Conservation (phyloP, 108 stramenopile genomes). For the Thalassiosira profunda region DNA sequence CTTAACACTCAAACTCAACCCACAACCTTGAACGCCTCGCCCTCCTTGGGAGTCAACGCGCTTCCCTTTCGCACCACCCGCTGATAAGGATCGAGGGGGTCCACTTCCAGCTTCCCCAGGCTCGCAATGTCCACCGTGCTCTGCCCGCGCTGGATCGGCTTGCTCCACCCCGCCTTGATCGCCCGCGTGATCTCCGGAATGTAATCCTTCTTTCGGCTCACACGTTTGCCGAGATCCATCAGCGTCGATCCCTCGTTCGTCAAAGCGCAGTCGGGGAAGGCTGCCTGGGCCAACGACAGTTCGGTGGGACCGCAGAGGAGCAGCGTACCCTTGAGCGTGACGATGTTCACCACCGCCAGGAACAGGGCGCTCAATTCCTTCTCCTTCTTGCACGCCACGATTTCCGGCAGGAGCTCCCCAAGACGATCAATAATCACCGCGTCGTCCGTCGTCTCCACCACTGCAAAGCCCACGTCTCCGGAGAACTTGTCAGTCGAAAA, state of each 20-base stretch:
- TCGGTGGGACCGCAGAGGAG: slow-evolving; percentile 63
- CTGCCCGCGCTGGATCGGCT: slow-evolving; percentile 23
- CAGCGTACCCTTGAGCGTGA: slow-evolving; percentile 49
- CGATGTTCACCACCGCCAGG: slow-evolving; percentile 70
- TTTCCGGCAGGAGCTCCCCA: slow-evolving; percentile 58
- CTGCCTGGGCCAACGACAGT: slow-evolving; percentile 44
- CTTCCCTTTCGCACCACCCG: slow-evolving; percentile 30
- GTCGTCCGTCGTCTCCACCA: slow-evolving; percentile 84
- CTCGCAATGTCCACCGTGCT: slow-evolving; percentile 26
- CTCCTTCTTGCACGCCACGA: slow-evolving; percentile 68
- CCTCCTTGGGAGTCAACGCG: neutral
- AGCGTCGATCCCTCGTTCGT: slow-evolving; percentile 33
- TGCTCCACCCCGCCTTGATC: slow-evolving; percentile 60
- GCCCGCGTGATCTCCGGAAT: slow-evolving; percentile 52
- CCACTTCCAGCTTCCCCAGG: slow-evolving; percentile 49
- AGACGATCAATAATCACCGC: slow-evolving; percentile 56
- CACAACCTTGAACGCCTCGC: neutral
- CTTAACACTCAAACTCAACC: too few species aligned
- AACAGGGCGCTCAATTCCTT: slow-evolving; percentile 44
- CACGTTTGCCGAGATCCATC: slow-evolving; percentile 59
- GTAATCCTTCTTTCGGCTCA: slow-evolving; percentile 66
- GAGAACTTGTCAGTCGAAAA: slow-evolving; percentile 40
- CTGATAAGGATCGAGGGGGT: slow-evolving; percentile 56
- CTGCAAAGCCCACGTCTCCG: slow-evolving; percentile 73
- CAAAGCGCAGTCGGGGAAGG: slow-evolving; percentile 42